Evolutionary conservation across 2,329 filamentous ascomycete genomes (phyloP).

Genomic region (Neopestalotiopsis sp.): DNA sequence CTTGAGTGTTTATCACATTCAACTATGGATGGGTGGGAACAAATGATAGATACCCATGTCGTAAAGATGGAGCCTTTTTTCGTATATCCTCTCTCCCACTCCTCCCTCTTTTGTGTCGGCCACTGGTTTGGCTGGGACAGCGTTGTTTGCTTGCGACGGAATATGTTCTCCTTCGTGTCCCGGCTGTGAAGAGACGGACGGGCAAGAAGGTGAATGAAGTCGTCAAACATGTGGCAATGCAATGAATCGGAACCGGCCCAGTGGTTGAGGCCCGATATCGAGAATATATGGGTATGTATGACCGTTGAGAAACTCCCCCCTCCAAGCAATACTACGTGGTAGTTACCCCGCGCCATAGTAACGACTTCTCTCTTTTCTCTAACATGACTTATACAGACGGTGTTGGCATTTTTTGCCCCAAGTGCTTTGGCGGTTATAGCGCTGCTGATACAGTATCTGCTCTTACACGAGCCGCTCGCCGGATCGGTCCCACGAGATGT

Average conservation of each 20-base stretch:
- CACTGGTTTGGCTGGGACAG: not conserved
- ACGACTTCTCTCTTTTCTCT: not conserved
- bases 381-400: constrained; percentile 20
- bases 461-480: constrained; percentile 25
- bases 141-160: not conserved
- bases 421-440: constrained; percentile 27
- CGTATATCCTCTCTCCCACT: not conserved
- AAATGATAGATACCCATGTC: not conserved
- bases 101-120: not conserved
- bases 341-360: not conserved
- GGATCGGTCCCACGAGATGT: constrained; percentile 15
- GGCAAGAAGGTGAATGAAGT: not conserved
- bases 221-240: constrained; percentile 6
- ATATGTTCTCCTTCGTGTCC: constrained; percentile 9
- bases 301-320: too few species aligned
- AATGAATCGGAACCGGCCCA: not conserved
- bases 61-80: not conserved
- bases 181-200: not conserved
- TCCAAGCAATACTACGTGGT: too few species aligned
- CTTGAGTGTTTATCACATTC: not conserved
- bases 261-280: constrained; percentile 12
- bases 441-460: constrained; percentile 29
- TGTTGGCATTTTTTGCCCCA: constrained; percentile 29
- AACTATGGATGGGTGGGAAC: not conserved
- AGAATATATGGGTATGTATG: constrained; percentile 17